phyloP scores from a whole-genome alignment of 192 early-diverging fungal genomes.

The Chytriomyces hyalinus region DNA sequence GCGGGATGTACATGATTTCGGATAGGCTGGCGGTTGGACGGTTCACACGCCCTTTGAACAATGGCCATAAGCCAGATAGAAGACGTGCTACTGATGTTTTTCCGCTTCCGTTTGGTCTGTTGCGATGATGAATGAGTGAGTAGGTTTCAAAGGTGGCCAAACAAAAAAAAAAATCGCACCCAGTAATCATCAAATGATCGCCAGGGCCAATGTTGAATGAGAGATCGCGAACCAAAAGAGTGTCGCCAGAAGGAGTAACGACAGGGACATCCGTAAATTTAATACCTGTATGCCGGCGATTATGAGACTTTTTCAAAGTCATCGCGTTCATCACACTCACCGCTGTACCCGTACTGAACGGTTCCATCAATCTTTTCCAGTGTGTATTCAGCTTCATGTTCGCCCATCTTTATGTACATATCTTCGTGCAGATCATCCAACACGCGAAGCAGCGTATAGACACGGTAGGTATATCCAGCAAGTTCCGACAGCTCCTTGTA shows the following conservation, averaged over 20 bases:
- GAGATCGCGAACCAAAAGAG: slow-evolving; percentile 60
- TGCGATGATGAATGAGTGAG: not conserved
- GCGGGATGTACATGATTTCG: slow-evolving; percentile 98
- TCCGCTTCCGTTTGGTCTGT: slow-evolving; percentile 33
- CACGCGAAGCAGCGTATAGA: slow-evolving; percentile 81
- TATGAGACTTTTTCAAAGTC: not conserved
- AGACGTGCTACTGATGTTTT: slow-evolving; percentile 30
- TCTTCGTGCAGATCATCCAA: slow-evolving; percentile 86
- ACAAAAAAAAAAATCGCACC: not conserved
- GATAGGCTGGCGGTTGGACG: slow-evolving; percentile 51
- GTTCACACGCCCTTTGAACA: slow-evolving; percentile 70
- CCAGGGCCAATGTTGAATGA: slow-evolving; percentile 35
- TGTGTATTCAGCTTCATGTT: slow-evolving; percentile 25
- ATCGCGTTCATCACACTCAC: slow-evolving; percentile 13
- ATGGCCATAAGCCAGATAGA: slow-evolving; percentile 89
- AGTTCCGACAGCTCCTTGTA: slow-evolving; percentile 95
- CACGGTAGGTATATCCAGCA: slow-evolving; percentile 92
- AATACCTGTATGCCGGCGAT: slow-evolving; percentile 49
- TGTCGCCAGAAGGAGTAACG: slow-evolving; percentile 92
- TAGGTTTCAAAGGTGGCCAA: not conserved
- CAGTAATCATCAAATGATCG: slow-evolving; percentile 51
- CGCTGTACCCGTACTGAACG: slow-evolving; percentile 15
- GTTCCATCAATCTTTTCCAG: slow-evolving; percentile 39
- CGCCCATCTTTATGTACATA: slow-evolving; percentile 73
- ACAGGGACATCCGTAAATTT: slow-evolving; percentile 92